These are phyloP conservation scores for Gossypium gossypioides DNA, from an alignment of 441 rosid genomes.

Conservation along the genomic window DNA sequence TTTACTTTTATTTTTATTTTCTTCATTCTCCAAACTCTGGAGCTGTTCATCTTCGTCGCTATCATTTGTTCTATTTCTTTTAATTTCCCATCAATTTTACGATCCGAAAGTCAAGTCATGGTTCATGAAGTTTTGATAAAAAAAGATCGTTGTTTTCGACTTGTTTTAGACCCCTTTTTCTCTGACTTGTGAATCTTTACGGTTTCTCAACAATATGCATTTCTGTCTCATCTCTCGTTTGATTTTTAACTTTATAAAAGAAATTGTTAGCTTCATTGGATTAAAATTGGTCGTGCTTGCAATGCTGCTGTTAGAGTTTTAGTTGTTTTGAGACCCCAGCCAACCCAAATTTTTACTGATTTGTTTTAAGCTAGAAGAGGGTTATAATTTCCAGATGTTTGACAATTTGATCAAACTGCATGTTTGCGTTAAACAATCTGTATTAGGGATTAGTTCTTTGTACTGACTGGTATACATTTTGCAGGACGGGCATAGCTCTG, in stretches of 20 bases:
- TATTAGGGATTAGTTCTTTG: neutral
- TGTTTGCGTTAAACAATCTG: neutral
- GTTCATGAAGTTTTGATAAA: neutral
- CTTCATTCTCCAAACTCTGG: neutral
- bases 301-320: neutral
- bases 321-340: neutral
- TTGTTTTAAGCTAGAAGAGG: neutral
- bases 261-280: neutral
- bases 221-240: neutral
- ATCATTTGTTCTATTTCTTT: neutral
- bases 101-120: neutral
- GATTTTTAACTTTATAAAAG: neutral
- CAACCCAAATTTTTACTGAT: neutral
- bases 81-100: neutral
- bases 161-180: neutral
- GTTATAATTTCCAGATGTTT: neutral
- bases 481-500: slow-evolving; percentile 58
- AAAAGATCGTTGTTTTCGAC: neutral
- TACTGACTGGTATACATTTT: neutral
- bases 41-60: neutral
- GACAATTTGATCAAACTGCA: neutral
- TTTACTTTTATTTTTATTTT: neutral
- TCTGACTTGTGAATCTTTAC: neutral
- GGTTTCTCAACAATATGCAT: neutral
- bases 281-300: neutral